Conservation (phyloP, 2,329 filamentous ascomycete species). For the Penicillium decumbens region DNA sequence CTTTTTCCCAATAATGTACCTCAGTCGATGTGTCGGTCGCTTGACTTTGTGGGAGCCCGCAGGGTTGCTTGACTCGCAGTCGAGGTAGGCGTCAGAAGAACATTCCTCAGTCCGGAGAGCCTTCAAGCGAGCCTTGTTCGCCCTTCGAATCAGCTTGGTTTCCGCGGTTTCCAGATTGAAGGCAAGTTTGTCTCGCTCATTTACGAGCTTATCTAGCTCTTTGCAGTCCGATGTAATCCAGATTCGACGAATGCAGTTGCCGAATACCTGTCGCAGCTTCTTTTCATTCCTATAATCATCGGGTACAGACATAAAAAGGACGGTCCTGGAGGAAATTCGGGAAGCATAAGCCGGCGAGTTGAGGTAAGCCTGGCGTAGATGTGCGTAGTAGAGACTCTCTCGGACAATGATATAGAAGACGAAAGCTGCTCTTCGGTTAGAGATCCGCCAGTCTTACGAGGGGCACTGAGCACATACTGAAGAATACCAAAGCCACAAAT, state of each 20-base stretch:
- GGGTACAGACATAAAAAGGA: conserved; percentile 83
- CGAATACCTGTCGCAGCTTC: conserved; percentile 72
- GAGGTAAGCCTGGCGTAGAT: conserved; percentile 83
- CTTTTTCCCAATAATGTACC: conserved; percentile 66
- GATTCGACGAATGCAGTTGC: conserved; percentile 69
- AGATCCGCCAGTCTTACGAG: background rate
- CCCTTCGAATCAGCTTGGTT: conserved; percentile 72
- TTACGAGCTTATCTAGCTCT: conserved; percentile 71
- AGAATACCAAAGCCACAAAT: conserved; percentile 72
- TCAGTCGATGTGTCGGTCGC: conserved; percentile 67
- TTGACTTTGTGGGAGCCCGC: conserved; percentile 41
- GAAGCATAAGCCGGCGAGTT: conserved; percentile 77
- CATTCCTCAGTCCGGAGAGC: conserved; percentile 39
- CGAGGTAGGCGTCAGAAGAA: conserved; percentile 21
- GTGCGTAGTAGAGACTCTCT: conserved; percentile 86
- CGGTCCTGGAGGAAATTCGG: conserved; percentile 80
- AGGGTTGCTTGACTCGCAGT: conserved; percentile 30
- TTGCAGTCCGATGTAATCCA: conserved; percentile 78
- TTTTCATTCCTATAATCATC: conserved; percentile 68
- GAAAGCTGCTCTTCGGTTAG: conserved; percentile 50
- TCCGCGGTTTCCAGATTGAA: conserved; percentile 81
- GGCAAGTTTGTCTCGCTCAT: conserved; percentile 72
- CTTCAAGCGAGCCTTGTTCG: conserved; percentile 66
- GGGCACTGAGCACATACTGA: conserved; percentile 45
- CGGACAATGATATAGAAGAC: conserved; percentile 80